Percentiles rank a stretch among this genome's conserved stretches.
Conservation (phyloP, 2,329 filamentous ascomycete genomes). For the Aspergillus aculeatinus region DNA sequence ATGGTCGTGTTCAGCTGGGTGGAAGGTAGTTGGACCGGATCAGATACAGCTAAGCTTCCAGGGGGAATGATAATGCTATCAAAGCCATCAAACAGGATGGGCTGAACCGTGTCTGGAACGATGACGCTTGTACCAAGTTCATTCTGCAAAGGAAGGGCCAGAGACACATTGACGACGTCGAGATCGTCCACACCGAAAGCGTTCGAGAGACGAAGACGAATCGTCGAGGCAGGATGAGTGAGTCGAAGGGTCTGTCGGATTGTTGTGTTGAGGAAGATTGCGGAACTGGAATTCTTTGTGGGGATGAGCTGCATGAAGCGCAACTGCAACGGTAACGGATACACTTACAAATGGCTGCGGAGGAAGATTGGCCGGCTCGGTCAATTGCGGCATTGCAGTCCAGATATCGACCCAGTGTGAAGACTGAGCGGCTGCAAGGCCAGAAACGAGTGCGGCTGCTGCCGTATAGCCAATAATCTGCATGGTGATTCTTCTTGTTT, state of each 20-base stretch:
- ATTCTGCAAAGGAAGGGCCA: constrained; percentile 52
- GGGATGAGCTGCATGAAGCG: constrained; percentile 9
- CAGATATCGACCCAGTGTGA: constrained; percentile 62
- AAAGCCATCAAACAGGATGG: constrained; percentile 59
- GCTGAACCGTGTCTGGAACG: constrained; percentile 52
- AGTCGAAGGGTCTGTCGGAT: constrained; percentile 66
- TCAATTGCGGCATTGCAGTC: constrained; percentile 66
- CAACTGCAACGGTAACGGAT: neutral
- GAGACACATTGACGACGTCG: constrained; percentile 58
- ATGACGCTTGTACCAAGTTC: constrained; percentile 53
- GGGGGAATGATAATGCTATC: constrained; percentile 53
- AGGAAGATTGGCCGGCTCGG: constrained; percentile 62
- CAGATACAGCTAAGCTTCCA: constrained; percentile 60
- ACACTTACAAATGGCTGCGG: constrained; percentile 57
- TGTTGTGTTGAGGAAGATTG: constrained; percentile 62
- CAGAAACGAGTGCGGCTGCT: neutral
- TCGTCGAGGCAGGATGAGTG: constrained; percentile 55
- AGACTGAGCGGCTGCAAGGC: neutral
- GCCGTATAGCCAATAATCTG: neutral
- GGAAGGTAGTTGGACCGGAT: constrained; percentile 56
- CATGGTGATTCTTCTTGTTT: neutral
- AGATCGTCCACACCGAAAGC: constrained; percentile 62
- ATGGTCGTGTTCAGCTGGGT: constrained; percentile 54
- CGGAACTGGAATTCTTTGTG: constrained; percentile 50
- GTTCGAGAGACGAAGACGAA: constrained; percentile 65